Evolutionary conservation across 2,329 filamentous ascomycete species (phyloP), one percentile per base, ranked within the genome.

Genomic region (Botryosphaeria agaves): DNA sequence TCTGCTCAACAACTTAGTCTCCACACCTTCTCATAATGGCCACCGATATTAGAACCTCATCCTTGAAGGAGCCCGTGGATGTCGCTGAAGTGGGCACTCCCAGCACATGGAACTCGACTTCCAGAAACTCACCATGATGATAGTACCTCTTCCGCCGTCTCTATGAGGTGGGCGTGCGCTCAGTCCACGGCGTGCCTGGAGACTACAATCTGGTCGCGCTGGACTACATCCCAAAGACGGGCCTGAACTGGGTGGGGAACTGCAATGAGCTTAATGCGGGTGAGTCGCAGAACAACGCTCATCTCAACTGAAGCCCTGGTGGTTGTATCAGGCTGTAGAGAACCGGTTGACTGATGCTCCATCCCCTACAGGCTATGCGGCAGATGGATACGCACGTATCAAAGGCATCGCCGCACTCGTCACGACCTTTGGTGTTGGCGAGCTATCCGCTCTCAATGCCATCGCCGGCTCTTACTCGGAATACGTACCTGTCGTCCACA

Each of bases 211-310:
- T 46, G 17, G 56, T 57, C 7, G 62, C 66, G 16, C 53, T 73
- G 32, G 69, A 73, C 46, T 71, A 71, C 41, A 47, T 73, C 12
- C 53, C 62, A 15, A 64, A 65, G 33, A 54, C 51, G 29, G 66
- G 59, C 9, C 49, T 73, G 14, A 47, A 58, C 27, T 73, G 69
- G 69, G 64, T 71, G 3, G 69, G 69, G 37, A 73, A 71, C 43
- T 64, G 59, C 46, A 73, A 73, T 47, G 69, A 73, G 46, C 56
- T 73, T 31, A 70, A 71, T 46, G 66, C 65, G 32, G 62, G 62
- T 64, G 34, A 20, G 46, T n/a, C n/a, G n/a, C n/a, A n/a, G n/a
- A n/a, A n/a, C n/a, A n/a, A n/a, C n/a, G n/a, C n/a, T n/a, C n/a
- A n/a, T n/a, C n/a, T n/a, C n/a, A n/a, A n/a, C n/a, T n/a, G n/a